These are phyloP conservation scores for Bertia moriformis DNA, from an alignment of 2,329 filamentous ascomycete genomes.

Conservation along the genomic window DNA sequence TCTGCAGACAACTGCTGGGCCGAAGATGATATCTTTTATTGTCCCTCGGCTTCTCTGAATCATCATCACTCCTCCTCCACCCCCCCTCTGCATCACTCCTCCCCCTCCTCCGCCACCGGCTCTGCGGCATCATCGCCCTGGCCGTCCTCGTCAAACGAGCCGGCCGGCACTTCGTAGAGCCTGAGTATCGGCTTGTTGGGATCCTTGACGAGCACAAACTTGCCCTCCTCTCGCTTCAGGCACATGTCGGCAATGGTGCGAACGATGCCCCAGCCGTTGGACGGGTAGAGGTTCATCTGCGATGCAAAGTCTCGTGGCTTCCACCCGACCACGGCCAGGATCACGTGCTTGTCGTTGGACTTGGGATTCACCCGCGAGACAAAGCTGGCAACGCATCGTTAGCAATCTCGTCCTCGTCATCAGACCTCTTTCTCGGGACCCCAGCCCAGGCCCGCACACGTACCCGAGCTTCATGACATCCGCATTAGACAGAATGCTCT, in stretches of 20 bases:
- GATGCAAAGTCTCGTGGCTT: slow-evolving; percentile 92
- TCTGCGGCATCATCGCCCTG: slow-evolving; percentile 47
- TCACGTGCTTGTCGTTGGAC: slow-evolving; percentile 81
- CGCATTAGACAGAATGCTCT: slow-evolving; percentile 92
- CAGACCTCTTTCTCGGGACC: no score
- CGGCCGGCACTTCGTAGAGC: slow-evolving; percentile 76
- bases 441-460: not conserved
- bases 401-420: not conserved
- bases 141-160: slow-evolving; percentile 80
- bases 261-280: slow-evolving; percentile 98
- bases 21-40: no score
- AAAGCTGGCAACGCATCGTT: slow-evolving; percentile 31
- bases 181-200: slow-evolving; percentile 93
- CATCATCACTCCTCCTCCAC: no score
- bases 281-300: slow-evolving; percentile 95
- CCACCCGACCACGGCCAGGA: slow-evolving; percentile 91
- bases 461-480: slow-evolving; percentile 89
- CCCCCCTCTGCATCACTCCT: no score
- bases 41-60: no score
- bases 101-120: slow-evolving; percentile 38
- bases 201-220: slow-evolving; percentile 74
- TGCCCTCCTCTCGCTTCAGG: slow-evolving; percentile 62
- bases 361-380: slow-evolving; percentile 89
- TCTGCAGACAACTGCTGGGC: no score
- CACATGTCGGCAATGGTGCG: slow-evolving; percentile 95